Evolutionary conservation across 1,284 basidiomycete species (phyloP), one percentile per base, ranked within the genome.

Genomic region (Marasmius fiardii): DNA sequence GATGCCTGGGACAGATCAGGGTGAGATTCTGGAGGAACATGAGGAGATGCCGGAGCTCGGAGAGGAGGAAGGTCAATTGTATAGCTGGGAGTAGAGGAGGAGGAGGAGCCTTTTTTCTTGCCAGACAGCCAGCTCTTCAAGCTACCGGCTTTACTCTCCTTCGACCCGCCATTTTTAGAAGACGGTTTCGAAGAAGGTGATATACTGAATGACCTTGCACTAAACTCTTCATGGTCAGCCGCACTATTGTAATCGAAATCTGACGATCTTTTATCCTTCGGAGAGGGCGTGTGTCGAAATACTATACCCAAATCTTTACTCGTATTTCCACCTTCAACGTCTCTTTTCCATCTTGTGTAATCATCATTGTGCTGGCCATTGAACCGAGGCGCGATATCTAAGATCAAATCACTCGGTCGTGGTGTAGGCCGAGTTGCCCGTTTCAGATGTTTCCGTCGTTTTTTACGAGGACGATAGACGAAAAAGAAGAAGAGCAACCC

Each of bases 381-480:
- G 47, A 14, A 31, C 26, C 28, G 24, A 26, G 47, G 57, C 14
- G 58, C 51, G 44, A 67, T 68, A 47, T 70, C 63, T 23, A 65
- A 51, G 47, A 70, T 67, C 43, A 62, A 60, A 43, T 55, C 61
- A 51, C 43, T 55, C 41, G 26, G 21, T 48, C 50, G 41, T 26
- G 35, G 14, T 21, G 6, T 7, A 18, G 47, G 51, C 58, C 59
- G 60, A 52, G 67, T 66, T 51, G 64, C 58, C 53, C 71, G 69
- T 16, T 60, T 47, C 52, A 54, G 55, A 20, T 53, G 53, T 31
- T 52, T 60, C 44, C 58, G 60, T 26, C 68, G 63, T 31, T 69
- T 67, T 57, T 65, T 64, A 16, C 76, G 77, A 33, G 80, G 80
- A 31, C 80, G 76, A 54, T 75, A 69, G 43, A 77, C 62, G 51